These are phyloP conservation scores for Pilatotrama ljubarskyi DNA, from an alignment of 768 basidiomycete species.

Conservation along the genomic window DNA sequence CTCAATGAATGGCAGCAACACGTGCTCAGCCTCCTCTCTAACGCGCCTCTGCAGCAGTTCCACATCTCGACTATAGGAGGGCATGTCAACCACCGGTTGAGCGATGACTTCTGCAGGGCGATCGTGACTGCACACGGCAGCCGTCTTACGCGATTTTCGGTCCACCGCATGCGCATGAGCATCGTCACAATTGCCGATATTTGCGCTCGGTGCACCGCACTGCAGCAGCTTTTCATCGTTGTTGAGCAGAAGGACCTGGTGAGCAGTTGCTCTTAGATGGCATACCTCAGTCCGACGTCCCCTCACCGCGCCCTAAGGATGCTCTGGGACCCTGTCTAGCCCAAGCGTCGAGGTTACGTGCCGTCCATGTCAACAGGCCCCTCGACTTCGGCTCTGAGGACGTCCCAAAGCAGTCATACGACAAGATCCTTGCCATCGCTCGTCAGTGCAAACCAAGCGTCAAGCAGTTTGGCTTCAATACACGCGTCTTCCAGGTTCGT, in stretches of 20 bases:
- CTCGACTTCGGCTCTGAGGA: slow-evolving; percentile 21
- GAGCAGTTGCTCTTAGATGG: slow-evolving; percentile 17
- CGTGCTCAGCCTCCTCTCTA: slow-evolving; percentile 15
- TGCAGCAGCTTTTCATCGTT: slow-evolving; percentile 68
- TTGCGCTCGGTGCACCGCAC: slow-evolving; percentile 50
- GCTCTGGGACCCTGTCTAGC: slow-evolving; percentile 44
- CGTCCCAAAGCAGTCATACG: slow-evolving; percentile 18
- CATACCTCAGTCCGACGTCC: too few species aligned
- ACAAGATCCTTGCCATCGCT: slow-evolving; percentile 41
- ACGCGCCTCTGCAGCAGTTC: slow-evolving; percentile 52
- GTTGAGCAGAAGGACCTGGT: slow-evolving; percentile 51
- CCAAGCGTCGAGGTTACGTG: slow-evolving; percentile 46
- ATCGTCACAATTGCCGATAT: slow-evolving; percentile 51
- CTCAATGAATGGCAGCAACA: slow-evolving; percentile 19
- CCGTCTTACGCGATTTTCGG: slow-evolving; percentile 56
- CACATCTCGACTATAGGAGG: slow-evolving; percentile 54
- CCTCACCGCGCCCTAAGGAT: slow-evolving; percentile 32
- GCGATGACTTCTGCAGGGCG: slow-evolving; percentile 50
- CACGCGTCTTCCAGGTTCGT: slow-evolving; percentile 68
- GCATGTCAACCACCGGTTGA: slow-evolving; percentile 35
- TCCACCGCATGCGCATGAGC: slow-evolving; percentile 62
- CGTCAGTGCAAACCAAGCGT: slow-evolving; percentile 52
- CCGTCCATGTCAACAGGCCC: slow-evolving; percentile 62
- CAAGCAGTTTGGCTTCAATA: slow-evolving; percentile 65
- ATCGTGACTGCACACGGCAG: slow-evolving; percentile 52